These are phyloP conservation scores for Botryosphaeria dothidea DNA, from an alignment of 2,329 filamentous ascomycete species.

Conservation along the genomic window DNA sequence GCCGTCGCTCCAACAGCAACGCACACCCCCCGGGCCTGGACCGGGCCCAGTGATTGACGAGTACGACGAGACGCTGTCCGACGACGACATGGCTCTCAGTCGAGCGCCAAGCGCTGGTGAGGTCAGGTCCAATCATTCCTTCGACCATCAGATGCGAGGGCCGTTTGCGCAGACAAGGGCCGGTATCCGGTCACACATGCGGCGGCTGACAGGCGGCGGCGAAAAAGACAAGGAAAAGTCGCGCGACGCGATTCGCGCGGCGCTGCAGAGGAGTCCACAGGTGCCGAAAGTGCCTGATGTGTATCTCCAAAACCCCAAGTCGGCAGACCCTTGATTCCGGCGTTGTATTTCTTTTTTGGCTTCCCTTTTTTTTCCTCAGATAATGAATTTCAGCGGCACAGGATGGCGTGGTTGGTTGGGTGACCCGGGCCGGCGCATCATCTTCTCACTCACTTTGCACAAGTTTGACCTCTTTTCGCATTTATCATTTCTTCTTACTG, in stretches of 20 bases:
- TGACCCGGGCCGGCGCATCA: not conserved
- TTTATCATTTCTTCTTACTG: not conserved
- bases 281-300: constrained; percentile 51
- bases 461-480: not conserved
- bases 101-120: not conserved
- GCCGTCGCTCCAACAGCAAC: constrained; percentile 60
- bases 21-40: constrained; percentile 56
- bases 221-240: constrained; percentile 31
- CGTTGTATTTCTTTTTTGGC: not conserved
- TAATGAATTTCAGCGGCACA: not conserved
- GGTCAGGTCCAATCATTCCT: not conserved
- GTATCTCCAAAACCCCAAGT: constrained; percentile 34
- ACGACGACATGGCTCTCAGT: constrained; percentile 64
- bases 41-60: constrained; percentile 61
- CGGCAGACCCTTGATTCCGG: constrained; percentile 6
- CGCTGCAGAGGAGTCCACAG: constrained; percentile 45
- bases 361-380: not conserved
- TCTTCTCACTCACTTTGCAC: not conserved
- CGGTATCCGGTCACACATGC: constrained; percentile 56
- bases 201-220: constrained; percentile 58
- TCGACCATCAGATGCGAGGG: constrained; percentile 53
- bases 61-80: constrained; percentile 72
- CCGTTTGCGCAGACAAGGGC: constrained; percentile 56
- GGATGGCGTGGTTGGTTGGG: not conserved
- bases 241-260: constrained; percentile 34